Conservation (phyloP, 495 filamentous ascomycete genomes). For the Aspergillus conjunctus region DNA sequence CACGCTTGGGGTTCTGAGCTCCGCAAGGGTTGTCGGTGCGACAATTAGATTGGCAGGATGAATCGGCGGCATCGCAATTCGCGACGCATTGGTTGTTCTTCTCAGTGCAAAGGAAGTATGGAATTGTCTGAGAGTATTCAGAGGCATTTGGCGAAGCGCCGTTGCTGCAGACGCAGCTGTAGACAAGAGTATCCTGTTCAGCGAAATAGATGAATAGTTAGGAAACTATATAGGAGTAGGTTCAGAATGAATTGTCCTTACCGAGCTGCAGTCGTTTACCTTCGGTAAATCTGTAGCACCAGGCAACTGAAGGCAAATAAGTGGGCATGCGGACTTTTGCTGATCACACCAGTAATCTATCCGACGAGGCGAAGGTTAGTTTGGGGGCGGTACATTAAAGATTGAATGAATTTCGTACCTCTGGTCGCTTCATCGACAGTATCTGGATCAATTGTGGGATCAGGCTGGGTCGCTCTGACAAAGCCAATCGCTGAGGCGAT, state of each 20-base stretch:
- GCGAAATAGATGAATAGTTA: slow-evolving; percentile 7
- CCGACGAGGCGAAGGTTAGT: slow-evolving; percentile 11
- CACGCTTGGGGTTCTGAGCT: slow-evolving; percentile 65
- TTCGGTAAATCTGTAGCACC: slow-evolving; percentile 52
- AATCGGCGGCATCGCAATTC: slow-evolving; percentile 56
- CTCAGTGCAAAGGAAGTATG: slow-evolving; percentile 79
- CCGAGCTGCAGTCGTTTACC: slow-evolving; percentile 70
- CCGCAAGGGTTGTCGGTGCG: slow-evolving; percentile 76
- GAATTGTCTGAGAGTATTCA: slow-evolving; percentile 83
- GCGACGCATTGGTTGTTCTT: slow-evolving; percentile 70
- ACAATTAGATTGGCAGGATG: slow-evolving; percentile 64
- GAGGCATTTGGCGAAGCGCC: slow-evolving; percentile 70
- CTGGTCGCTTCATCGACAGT: slow-evolving; percentile 53
- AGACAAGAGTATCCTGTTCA: slow-evolving; percentile 63
- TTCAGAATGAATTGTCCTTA: slow-evolving; percentile 44
- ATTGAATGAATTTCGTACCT: slow-evolving; percentile 33
- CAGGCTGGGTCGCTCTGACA: slow-evolving; percentile 40
- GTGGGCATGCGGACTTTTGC: slow-evolving; percentile 68
- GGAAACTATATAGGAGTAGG: slow-evolving; percentile 17
- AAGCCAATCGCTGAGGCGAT: slow-evolving; percentile 38
- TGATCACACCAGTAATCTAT: slow-evolving; percentile 69
- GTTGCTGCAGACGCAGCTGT: slow-evolving; percentile 76
- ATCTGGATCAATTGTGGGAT: slow-evolving; percentile 57
- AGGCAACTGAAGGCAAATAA: slow-evolving; percentile 73
- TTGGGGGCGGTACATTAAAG: slow-evolving; percentile 15